Conservation (phyloP, 345 rosid genomes). For the Gossypium bickii region DNA sequence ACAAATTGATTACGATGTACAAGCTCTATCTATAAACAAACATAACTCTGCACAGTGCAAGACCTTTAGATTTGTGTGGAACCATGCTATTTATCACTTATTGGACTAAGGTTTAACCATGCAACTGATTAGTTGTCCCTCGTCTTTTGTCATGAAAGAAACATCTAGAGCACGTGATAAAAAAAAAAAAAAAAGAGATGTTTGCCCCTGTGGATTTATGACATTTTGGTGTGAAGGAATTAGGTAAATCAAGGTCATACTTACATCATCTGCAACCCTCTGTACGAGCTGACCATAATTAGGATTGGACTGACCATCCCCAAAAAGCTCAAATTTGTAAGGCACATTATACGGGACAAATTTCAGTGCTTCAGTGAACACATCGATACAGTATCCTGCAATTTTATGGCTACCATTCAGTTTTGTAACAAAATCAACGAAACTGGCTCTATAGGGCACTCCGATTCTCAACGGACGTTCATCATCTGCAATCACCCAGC, state of each 20-base stretch:
- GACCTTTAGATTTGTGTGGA: constrained; percentile 1
- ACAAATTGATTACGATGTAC: background rate
- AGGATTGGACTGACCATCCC: constrained; percentile 72
- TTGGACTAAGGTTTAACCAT: background rate
- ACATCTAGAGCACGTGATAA: background rate
- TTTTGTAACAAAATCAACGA: constrained; percentile 61
- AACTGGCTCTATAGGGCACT: constrained; percentile 79
- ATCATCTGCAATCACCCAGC: constrained; percentile 67
- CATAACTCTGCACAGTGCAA: background rate
- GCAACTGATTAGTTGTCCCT: background rate
- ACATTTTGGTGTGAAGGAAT: background rate
- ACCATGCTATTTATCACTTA: constrained; percentile 3
- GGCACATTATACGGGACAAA: constrained; percentile 70
- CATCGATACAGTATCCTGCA: constrained; percentile 69
- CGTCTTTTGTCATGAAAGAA: background rate
- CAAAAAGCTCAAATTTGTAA: constrained; percentile 53
- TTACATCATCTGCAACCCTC: constrained; percentile 60
- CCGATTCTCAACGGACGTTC: constrained; percentile 68
- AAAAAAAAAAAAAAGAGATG: background rate
- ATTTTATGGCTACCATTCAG: constrained; percentile 39
- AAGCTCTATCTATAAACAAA: constrained; percentile 11
- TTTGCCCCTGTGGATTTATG: background rate
- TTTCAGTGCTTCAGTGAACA: constrained; percentile 65
- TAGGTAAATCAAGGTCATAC: constrained; percentile 24
- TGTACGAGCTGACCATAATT: constrained; percentile 41